Evolutionary conservation across 129 eudicot species (phyloP).

Genomic region (Flaveria trinervia): DNA sequence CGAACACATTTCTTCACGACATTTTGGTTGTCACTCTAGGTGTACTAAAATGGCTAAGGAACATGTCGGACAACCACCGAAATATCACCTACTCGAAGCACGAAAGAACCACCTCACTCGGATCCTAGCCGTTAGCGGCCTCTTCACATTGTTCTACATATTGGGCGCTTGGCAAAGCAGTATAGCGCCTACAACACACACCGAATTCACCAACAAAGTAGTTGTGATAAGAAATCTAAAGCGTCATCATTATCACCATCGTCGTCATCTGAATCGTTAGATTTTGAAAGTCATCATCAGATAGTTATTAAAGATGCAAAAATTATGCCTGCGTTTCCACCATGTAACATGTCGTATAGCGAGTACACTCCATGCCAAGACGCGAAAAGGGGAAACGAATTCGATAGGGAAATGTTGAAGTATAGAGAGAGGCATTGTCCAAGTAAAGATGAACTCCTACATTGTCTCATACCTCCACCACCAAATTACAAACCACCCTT

Average conservation of each 20-base stretch:
- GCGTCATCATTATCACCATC: constrained; percentile 32
- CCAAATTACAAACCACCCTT: constrained; percentile 84
- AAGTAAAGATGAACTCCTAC: constrained; percentile 58
- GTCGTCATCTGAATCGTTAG: constrained; percentile 33
- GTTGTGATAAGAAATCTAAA: constrained; percentile 49
- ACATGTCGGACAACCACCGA: constrained; percentile 53
- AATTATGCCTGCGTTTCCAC: constrained; percentile 43
- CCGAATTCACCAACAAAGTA: constrained; percentile 44
- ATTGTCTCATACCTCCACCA: constrained; percentile 89
- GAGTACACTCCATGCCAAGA: constrained; percentile 96
- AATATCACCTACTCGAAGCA: constrained; percentile 39
- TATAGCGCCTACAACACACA: constrained; percentile 39
- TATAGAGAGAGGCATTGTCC: constrained; percentile 97
- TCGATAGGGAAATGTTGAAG: constrained; percentile 68
- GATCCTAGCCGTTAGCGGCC: constrained; percentile 65
- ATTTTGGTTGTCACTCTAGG: neutral
- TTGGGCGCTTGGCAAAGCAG: constrained; percentile 86
- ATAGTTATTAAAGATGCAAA: constrained; percentile 43
- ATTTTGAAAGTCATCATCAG: constrained; percentile 90
- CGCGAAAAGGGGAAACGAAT: constrained; percentile 62
- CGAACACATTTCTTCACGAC: constrained; percentile 13
- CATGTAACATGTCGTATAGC: constrained; percentile 66
- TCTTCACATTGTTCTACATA: constrained; percentile 66
- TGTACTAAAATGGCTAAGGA: constrained; percentile 68
- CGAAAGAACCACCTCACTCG: constrained; percentile 63